A percentile compares a stretch with the other conserved stretches of the same genome.
These are phyloP conservation scores for Lodderomyces jiufengensis DNA, from an alignment of 1,139 yeast genomes.

Conservation along the genomic window DNA sequence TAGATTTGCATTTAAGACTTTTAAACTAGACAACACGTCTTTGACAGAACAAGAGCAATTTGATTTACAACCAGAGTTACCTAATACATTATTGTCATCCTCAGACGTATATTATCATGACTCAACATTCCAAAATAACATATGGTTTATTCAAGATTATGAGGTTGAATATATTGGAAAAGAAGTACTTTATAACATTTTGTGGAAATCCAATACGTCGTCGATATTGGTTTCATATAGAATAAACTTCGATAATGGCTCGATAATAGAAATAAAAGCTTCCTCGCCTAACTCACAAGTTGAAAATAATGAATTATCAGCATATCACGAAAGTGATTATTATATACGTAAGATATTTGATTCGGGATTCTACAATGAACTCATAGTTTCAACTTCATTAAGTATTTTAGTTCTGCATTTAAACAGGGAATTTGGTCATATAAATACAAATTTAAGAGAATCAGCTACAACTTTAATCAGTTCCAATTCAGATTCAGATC, in stretches of 20 bases:
- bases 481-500: constrained; percentile 8
- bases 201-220: constrained; percentile 66
- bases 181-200: constrained; percentile 25
- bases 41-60: constrained; percentile 25
- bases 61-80: constrained; percentile 25
- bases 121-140: constrained; percentile 20
- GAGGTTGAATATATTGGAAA: constrained; percentile 23
- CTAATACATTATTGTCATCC: constrained; percentile 15
- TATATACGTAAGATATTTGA: constrained; percentile 45
- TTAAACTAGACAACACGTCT: constrained; percentile 9
- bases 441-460: constrained; percentile 14
- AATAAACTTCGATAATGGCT: constrained; percentile 18
- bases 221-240: constrained; percentile 35
- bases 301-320: constrained; percentile 21
- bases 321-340: constrained; percentile 30
- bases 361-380: constrained; percentile 42
- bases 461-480: constrained; percentile 23
- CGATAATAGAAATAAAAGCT: constrained; percentile 17
- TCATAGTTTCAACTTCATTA: constrained; percentile 41
- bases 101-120: constrained; percentile 9
- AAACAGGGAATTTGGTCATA: constrained; percentile 12
- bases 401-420: constrained; percentile 29
- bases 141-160: constrained; percentile 51
- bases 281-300: constrained; percentile 16
- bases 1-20: constrained; percentile 23